Conservation (phyloP, 257 asterid genomes). For the Buddleja alternifolia region DNA sequence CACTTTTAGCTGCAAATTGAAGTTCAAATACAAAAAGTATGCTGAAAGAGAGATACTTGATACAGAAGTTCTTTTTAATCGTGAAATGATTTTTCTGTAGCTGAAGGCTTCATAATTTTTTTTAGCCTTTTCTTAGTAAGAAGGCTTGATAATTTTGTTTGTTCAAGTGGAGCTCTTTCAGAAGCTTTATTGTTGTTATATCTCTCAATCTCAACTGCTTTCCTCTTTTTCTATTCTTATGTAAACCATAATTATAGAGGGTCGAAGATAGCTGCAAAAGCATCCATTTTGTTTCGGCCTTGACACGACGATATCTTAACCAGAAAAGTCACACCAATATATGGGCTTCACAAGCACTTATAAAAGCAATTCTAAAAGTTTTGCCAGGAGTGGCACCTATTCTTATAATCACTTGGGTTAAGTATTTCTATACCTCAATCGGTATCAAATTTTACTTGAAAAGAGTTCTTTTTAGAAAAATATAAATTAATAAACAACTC, state of each 20-base stretch:
- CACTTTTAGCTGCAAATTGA: too few relatives aligned
- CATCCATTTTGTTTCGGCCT: not conserved
- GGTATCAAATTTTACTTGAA: not conserved
- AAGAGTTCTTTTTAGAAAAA: not conserved
- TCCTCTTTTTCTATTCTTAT: not conserved
- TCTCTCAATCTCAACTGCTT: not conserved
- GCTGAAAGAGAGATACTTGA: too few relatives aligned
- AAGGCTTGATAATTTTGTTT: too few relatives aligned
- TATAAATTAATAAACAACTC: too few relatives aligned
- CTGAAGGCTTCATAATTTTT: not conserved
- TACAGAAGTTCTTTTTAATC: too few relatives aligned
- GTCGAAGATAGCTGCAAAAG: not conserved
- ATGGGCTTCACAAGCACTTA: too few relatives aligned
- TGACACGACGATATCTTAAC: not conserved
- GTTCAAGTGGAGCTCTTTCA: not conserved
- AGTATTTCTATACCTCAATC: not conserved
- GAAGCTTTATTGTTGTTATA: not conserved
- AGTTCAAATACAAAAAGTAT: too few relatives aligned
- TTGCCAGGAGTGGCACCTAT: not conserved
- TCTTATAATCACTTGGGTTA: not conserved
- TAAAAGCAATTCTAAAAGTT: not conserved
- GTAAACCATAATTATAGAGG: not conserved
- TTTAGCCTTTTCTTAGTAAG: too few relatives aligned
- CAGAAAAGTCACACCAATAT: too few relatives aligned
- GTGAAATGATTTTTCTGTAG: not conserved